phyloP scores from a whole-genome alignment of 371 early-diverging fungal species.

The Nosema muscidifuracis region DNA sequence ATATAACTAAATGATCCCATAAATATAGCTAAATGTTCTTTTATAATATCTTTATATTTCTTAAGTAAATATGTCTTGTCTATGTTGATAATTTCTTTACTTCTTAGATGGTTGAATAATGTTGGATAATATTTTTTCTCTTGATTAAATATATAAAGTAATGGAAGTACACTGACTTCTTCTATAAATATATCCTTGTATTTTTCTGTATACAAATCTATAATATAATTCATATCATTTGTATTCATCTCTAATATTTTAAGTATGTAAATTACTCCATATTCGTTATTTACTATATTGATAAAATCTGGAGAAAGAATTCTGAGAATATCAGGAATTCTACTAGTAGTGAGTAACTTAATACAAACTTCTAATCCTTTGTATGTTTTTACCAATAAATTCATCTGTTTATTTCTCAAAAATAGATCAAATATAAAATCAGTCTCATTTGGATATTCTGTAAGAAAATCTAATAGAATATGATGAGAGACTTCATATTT shows the following conservation, averaged over 20 bases:
- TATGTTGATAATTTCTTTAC: not conserved
- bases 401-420: not conserved
- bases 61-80: not conserved
- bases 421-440: not conserved
- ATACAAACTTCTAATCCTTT: not conserved
- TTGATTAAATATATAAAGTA: slow-evolving; percentile 16
- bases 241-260: slow-evolving; percentile 7
- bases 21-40: not conserved
- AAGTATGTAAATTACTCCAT: slow-evolving; percentile 2
- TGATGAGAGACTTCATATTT: not conserved
- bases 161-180: slow-evolving; percentile 1
- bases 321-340: not conserved
- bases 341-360: not conserved
- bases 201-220: not conserved
- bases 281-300: slow-evolving; percentile 7
- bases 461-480: not conserved
- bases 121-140: slow-evolving; percentile 11
- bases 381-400: not conserved
- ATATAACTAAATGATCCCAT: not conserved
- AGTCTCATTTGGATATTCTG: not conserved
- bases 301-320: not conserved
- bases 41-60: not conserved
- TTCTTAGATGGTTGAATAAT: slow-evolving; percentile 5
- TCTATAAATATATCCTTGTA: slow-evolving; percentile 5
- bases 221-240: not conserved